These are phyloP conservation scores for Pythium insidiosum DNA, from an alignment of 352 stramenopile species.

Conservation along the genomic window DNA sequence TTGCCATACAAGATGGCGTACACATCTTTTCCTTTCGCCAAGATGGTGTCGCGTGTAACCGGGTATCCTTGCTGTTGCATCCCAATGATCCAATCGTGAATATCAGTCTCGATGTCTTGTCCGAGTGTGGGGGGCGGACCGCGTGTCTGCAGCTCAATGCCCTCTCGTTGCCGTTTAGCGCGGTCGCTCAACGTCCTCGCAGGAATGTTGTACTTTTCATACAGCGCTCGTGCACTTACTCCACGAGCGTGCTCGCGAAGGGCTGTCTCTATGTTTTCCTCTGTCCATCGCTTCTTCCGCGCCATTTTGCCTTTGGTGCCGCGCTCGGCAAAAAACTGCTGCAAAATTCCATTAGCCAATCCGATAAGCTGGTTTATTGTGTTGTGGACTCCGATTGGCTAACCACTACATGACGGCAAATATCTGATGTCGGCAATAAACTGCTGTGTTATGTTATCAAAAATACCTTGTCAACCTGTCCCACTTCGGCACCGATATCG, in stretches of 20 bases:
- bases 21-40: constrained; percentile 3
- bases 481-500: no score
- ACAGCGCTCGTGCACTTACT: background rate
- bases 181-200: background rate
- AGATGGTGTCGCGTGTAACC: background rate
- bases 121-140: background rate
- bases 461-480: no score
- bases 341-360: background rate
- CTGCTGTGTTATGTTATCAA: no score
- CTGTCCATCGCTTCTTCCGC: constrained; percentile 1
- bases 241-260: background rate
- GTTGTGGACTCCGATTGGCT: background rate
- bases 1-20: background rate
- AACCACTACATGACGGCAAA: background rate
- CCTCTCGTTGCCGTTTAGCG: background rate
- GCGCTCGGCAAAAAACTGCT: constrained; percentile 1
- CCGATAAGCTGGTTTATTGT: background rate
- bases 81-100: background rate
- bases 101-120: background rate
- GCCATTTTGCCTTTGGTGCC: background rate
- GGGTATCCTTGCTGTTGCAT: constrained; percentile 4
- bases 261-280: constrained; percentile 1
- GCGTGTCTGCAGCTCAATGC: background rate
- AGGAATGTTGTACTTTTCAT: background rate
- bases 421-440: no score